These are phyloP conservation scores for Hypoxylon trugodes DNA, from an alignment of 495 filamentous ascomycete species.

Conservation along the genomic window DNA sequence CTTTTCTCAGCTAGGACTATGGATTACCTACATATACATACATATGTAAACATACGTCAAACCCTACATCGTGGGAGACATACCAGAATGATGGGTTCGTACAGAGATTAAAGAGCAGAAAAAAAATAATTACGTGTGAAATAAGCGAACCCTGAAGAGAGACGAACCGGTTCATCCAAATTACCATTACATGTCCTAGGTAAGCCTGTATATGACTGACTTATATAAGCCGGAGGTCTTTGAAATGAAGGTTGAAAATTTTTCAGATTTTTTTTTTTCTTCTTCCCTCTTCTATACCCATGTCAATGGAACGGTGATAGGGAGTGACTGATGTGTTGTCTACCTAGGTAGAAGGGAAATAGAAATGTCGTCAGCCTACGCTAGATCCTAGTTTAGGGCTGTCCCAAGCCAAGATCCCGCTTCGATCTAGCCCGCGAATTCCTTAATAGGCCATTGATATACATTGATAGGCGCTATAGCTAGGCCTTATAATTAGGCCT, in stretches of 20 bases:
- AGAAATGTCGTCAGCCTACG: slow-evolving; percentile 37
- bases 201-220: slow-evolving; percentile 7
- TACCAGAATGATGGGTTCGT: slow-evolving; percentile 30
- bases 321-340: slow-evolving; percentile 38
- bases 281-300: background rate
- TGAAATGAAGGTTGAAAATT: background rate
- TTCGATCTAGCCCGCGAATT: slow-evolving; percentile 25
- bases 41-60: background rate
- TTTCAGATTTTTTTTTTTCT: background rate
- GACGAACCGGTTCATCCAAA: slow-evolving; percentile 31
- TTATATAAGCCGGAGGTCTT: slow-evolving; percentile 20
- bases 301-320: too few species aligned
- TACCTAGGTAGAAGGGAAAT: background rate
- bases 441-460: slow-evolving; percentile 15
- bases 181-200: slow-evolving; percentile 11
- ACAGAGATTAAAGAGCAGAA: slow-evolving; percentile 1
- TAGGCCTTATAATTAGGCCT: too few species aligned
- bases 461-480: background rate
- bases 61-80: slow-evolving; percentile 22
- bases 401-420: slow-evolving; percentile 37
- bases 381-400: slow-evolving; percentile 40
- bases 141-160: background rate
- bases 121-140: slow-evolving; percentile 24
- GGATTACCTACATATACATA: background rate
- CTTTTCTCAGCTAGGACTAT: too few species aligned